Base-by-base conservation (phyloP, 495 filamentous ascomycete species). In the Symbiotaphrina buchneri region DNA sequence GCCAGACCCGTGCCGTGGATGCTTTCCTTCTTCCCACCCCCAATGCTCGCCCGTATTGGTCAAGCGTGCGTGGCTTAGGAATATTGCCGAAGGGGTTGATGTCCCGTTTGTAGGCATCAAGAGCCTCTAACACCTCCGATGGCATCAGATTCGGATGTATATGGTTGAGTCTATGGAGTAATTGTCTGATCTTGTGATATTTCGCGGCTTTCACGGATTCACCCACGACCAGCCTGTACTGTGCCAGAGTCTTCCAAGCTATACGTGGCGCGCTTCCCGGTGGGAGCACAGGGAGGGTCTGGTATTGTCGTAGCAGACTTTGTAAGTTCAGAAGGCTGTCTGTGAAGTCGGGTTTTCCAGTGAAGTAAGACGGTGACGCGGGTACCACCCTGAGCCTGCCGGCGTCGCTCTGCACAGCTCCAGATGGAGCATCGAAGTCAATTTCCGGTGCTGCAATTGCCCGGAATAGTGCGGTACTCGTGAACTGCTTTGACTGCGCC, bases 291-390 rank as follows among this genome's bases (percentile, higher is more conserved):
- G 87, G 87, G 14, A 95, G 68, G 5, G 63, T 53, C 25, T 68
- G 59, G 47, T 85, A 69, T 47, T 65, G 69, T 20, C 65, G 66
- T 31, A 75, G 52, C 14, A 95, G 61, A 6, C 61, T 46, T 40
- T 80, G 65, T 10, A 99, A 61, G 2, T 50, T 46, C 37, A 99
- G 64, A 41, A 77, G 63, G 46, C 75, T 65, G 51, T 99, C 87
- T 54, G 73, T 85, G 60, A 90, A 94, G 21, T 59, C 56, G 2
- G 83, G 76, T 23, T 65, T 74, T 20, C 71, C 74, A 38, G 81
- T 84, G 61, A 95, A 99, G 55, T 95, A 99, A 28, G 84, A 81
- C 2, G 79, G 74, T 5, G 87, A 93, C 0, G 64, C 60, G 11
- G 87, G 87, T 21, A 91, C 55, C 17, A 90, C 55, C 32, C 87